Percentiles rank a stretch among this genome's conserved stretches.
Conservation (phyloP, 441 rosid species). For the Isatis lusitanica region DNA sequence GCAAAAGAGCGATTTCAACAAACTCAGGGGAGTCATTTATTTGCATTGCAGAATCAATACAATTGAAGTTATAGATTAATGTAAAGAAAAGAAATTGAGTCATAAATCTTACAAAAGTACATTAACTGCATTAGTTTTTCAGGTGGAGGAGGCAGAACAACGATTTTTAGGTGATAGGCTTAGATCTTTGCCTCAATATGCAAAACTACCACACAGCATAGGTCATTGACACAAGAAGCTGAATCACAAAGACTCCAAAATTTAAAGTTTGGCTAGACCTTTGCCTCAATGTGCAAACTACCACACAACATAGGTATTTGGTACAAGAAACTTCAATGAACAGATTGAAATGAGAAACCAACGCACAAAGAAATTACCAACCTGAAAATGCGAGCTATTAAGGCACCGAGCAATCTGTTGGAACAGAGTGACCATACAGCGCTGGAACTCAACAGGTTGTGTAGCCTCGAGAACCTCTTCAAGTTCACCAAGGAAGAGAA, state of each 20-base stretch:
- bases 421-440: constrained; percentile 85
- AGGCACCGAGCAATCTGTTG: constrained; percentile 90
- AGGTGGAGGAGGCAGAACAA: no score
- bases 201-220: background rate
- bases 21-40: background rate
- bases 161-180: background rate
- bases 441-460: constrained; percentile 84
- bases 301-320: background rate
- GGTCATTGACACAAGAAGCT: background rate
- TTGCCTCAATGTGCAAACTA: background rate
- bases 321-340: background rate
- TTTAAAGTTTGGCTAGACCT: background rate
- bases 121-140: background rate
- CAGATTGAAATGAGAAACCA: constrained; percentile 7
- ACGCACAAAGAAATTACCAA: constrained; percentile 15
- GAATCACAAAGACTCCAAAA: background rate
- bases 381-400: constrained; percentile 94
- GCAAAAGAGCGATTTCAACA: background rate
- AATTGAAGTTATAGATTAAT: background rate
- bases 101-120: background rate
- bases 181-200: no score
- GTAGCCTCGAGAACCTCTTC: constrained; percentile 97
- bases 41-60: background rate
- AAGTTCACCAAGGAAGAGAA: constrained; percentile 88
- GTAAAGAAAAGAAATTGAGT: background rate